A percentile compares a stretch with the other conserved stretches of the same genome.
phyloP scores from a whole-genome alignment of 1,139 yeast genomes.

The Dujonia santamariae region DNA sequence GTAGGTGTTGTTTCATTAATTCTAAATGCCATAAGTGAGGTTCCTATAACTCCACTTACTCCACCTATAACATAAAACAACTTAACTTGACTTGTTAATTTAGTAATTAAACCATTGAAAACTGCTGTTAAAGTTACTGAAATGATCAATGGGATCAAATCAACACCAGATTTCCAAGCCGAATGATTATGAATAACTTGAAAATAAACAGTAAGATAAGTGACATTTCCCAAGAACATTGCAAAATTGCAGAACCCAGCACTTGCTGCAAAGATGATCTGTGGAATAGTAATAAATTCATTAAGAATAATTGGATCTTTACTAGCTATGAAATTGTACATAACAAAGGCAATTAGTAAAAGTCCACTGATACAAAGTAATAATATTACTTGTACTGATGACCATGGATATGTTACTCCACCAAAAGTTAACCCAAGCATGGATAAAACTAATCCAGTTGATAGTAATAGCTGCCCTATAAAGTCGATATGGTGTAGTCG shows the following conservation, averaged over 20 bases:
- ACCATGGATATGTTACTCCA: slow-evolving; percentile 32
- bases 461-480: slow-evolving; percentile 28
- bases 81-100: slow-evolving; percentile 47
- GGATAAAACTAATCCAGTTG: slow-evolving; percentile 27
- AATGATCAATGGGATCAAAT: slow-evolving; percentile 52
- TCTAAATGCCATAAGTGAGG: slow-evolving; percentile 43
- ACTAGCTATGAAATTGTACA: slow-evolving; percentile 49
- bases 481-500: slow-evolving; percentile 31
- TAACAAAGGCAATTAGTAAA: slow-evolving; percentile 31
- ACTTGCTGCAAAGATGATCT: slow-evolving; percentile 35
- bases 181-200: slow-evolving; percentile 48
- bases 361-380: slow-evolving; percentile 57
- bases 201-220: slow-evolving; percentile 53
- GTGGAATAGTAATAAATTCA: slow-evolving; percentile 35
- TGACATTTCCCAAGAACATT: slow-evolving; percentile 40
- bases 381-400: slow-evolving; percentile 52
- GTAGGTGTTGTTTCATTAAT: slow-evolving; percentile 33
- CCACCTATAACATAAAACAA: slow-evolving; percentile 44
- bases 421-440: slow-evolving; percentile 37
- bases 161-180: slow-evolving; percentile 59
- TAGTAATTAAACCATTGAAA: slow-evolving; percentile 43
- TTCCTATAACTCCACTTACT: slow-evolving; percentile 45
- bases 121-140: slow-evolving; percentile 50
- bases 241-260: slow-evolving; percentile 39
- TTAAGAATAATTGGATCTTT: slow-evolving; percentile 45